Conservation (phyloP, 306 rosid genomes). For the Dryas octopetala region DNA sequence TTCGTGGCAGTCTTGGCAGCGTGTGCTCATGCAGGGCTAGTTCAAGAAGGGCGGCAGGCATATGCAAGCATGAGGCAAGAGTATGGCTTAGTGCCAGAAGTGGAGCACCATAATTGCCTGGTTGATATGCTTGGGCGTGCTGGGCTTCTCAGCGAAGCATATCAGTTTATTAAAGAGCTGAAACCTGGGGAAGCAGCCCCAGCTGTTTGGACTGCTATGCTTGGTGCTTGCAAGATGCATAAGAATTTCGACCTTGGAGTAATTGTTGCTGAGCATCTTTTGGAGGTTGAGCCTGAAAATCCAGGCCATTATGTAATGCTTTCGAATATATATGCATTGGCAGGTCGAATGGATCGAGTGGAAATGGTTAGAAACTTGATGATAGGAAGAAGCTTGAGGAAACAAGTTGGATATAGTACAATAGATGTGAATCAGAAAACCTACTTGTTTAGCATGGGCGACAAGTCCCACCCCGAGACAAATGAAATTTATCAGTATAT, state of each 20-base stretch:
- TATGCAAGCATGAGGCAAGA: constrained; percentile 62
- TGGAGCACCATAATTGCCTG: constrained; percentile 83
- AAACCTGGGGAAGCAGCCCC: constrained; percentile 45
- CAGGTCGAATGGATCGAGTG: constrained; percentile 78
- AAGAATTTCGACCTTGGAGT: constrained; percentile 72
- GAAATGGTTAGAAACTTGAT: constrained; percentile 67
- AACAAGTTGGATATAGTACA: constrained; percentile 82
- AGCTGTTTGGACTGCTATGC: constrained; percentile 82
- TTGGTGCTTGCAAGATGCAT: constrained; percentile 91
- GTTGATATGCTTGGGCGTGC: constrained; percentile 94
- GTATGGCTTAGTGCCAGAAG: constrained; percentile 63
- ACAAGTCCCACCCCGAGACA: constrained; percentile 59
- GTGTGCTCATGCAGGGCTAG: constrained; percentile 87
- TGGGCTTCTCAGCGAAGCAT: constrained; percentile 75
- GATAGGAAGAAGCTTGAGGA: constrained; percentile 62
- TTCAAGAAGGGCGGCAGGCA: constrained; percentile 59
- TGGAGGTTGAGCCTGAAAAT: constrained; percentile 74
- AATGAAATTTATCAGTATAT: constrained; percentile 50
- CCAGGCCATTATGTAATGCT: constrained; percentile 88
- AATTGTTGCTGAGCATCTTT: constrained; percentile 69
- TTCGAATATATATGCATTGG: constrained; percentile 76
- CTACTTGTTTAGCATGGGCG: constrained; percentile 74
- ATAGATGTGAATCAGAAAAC: constrained; percentile 52
- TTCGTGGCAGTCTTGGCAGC: constrained; percentile 80
- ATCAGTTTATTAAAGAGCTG: constrained; percentile 45